Evolutionary conservation across 2,329 filamentous ascomycete genomes (phyloP), one percentile per base, ranked within the genome.

Genomic region (Colletotrichum shisoi): DNA sequence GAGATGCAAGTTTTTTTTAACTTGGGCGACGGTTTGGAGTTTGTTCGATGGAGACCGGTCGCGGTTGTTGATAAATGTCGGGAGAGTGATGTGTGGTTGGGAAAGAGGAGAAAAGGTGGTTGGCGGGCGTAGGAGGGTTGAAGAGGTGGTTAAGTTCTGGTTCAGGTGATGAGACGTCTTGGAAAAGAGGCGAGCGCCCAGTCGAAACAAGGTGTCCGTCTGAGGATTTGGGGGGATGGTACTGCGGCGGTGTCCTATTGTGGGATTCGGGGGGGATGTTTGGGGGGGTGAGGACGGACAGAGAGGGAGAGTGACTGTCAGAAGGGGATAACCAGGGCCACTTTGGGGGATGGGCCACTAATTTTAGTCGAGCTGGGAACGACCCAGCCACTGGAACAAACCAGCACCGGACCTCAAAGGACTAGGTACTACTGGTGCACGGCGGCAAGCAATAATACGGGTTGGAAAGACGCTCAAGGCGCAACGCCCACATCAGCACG

Each of bases 91-190:
- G 63, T 66, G 63, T 61, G 63, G 63, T 61, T 56, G 63, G 63
- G 48, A 62, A 66, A 65, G 66, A 61, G 57, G 62, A 68, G 66
- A 68, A 62, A 62, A 46, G 52, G 66, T 68, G 66, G 66, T 68
- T 68, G 66, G 62, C 52, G 60, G 54, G 62, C 54, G 60, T 65
- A 54, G 57, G 62, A 52, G 62, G 58, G 61, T 48, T 65, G 62
- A 67, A 67, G 66, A 62, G 66, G 66, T 68, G 66, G 62, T 68
- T 67, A 67, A 68, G 66, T 68, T 68, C 57, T 15, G 57, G 57
- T 57, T 57, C 66, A 68, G 62, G 66, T 67, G 66, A 67, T 68
- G 66, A 68, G 66, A 68, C 66, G 66, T 65, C 65, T 57, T 31
- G 65, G 39, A 62, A 56, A 57, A 68, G 66, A 68, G 65, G 65